Evolutionary conservation across 192 early-diverging fungal species (phyloP).

Genomic region (Neocallimastix lanati): DNA sequence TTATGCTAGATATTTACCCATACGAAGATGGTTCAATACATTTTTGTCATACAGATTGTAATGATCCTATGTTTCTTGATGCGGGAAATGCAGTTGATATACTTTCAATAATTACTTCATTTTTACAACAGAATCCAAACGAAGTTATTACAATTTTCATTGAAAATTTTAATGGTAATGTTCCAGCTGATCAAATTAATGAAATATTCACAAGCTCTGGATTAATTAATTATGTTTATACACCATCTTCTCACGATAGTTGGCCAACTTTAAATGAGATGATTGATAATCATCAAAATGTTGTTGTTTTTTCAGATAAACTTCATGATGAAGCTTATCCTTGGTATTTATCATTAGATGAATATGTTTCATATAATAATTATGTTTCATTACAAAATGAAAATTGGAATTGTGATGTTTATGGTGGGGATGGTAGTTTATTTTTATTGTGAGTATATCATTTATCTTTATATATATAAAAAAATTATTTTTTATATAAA

Average conservation of each 20-base stretch:
- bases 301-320: not conserved
- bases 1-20: not conserved
- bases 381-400: not conserved
- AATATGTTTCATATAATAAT: not conserved
- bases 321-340: not conserved
- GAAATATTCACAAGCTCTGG: not conserved
- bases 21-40: not conserved
- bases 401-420: not conserved
- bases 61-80: not conserved
- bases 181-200: not conserved
- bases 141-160: not conserved
- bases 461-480: too few relatives aligned
- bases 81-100: not conserved
- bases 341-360: not conserved
- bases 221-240: not conserved
- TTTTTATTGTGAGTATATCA: not conserved
- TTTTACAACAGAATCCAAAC: not conserved
- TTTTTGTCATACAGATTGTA: not conserved
- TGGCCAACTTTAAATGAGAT: not conserved
- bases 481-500: too few relatives aligned
- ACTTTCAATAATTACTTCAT: not conserved
- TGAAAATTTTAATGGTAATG: not conserved
- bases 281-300: not conserved
- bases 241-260: not conserved
- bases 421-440: not conserved